Base-by-base conservation (phyloP, 2,329 filamentous ascomycete genomes). In the Exophiala oligosperma region DNA sequence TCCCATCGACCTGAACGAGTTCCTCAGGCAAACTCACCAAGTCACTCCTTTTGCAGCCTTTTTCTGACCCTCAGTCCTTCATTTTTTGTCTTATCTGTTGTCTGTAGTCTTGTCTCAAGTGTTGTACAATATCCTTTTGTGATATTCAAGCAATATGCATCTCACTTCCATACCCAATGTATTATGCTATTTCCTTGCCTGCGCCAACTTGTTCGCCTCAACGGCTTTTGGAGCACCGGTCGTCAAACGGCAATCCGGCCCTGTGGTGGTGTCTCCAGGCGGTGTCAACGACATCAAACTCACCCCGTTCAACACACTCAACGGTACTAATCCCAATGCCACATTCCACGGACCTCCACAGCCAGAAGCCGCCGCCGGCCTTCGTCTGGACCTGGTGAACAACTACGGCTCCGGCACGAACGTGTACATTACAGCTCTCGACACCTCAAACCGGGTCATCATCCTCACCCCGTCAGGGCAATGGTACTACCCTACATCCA, bases 341-440 rank as follows among this genome's bases (percentile, higher is more conserved):
- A 43, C 40, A n/a, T 43, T 43, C 40, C 40, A 43, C 21, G 40
- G 40, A 7, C 49, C 49, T 6, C 49, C 49, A 8, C 49, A 29
- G 28, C 49, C 49, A 7, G 28, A 51, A 14, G 21, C 49, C 9
- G 35, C 23, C n/a, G 26, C 49, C 5, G 49, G 49, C 21, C 32
- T 51, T 24, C 28, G 35, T 24, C 26, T 51, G 4, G 49, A 51
- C 40, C 65, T 81, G 5, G 70, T 78, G 61, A 81, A 81, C 67
- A 80, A 79, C 61, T 72, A 78, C 43, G 61, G 62, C 11, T 73
- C 71, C 2, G 60, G 66, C 0, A 66, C 81, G 58, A 77, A 76
- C 50, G 76, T 76, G 0, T 82, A 81, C 60, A 69, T 82, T 37
- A 74, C 75, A 14, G 79, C 78, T 2, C 64, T 77, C 2, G 77